Conservation (phyloP, 192 early-diverging fungal genomes). For the Lobosporangium transversale region DNA sequence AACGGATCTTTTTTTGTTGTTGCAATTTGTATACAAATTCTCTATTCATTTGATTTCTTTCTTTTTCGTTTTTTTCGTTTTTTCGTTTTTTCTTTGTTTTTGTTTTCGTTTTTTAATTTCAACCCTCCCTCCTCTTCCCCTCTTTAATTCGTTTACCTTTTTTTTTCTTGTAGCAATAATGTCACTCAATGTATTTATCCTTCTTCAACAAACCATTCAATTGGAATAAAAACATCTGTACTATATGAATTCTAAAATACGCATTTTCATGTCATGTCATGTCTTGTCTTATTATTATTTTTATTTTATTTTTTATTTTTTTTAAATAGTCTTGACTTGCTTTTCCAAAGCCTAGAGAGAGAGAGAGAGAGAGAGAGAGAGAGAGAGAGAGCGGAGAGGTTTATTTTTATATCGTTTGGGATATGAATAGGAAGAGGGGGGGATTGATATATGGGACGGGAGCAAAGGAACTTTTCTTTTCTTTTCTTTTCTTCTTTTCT, state of each 20-base stretch:
- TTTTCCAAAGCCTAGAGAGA: too few relatives aligned
- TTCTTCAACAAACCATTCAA: too few relatives aligned
- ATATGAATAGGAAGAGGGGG: too few relatives aligned
- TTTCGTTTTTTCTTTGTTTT: background rate
- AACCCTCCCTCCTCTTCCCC: background rate
- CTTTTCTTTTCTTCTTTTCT: too few relatives aligned
- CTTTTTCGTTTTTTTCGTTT: background rate
- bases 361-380: too few relatives aligned
- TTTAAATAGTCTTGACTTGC: background rate
- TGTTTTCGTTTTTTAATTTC: background rate
- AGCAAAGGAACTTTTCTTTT: too few relatives aligned
- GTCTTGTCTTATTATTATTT: background rate
- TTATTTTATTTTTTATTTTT: background rate
- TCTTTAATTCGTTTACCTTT: background rate
- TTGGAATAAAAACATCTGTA: too few relatives aligned
- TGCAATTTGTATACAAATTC: background rate
- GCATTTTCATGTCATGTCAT: background rate
- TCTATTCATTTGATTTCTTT: background rate
- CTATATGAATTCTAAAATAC: background rate
- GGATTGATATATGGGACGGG: too few relatives aligned
- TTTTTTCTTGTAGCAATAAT: background rate
- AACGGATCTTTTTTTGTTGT: background rate
- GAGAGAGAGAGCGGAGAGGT: too few relatives aligned
- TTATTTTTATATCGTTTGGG: too few relatives aligned
- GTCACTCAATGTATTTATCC: background rate